Conservation (phyloP, 164 flowering plant species). For the Vitis riparia region DNA sequence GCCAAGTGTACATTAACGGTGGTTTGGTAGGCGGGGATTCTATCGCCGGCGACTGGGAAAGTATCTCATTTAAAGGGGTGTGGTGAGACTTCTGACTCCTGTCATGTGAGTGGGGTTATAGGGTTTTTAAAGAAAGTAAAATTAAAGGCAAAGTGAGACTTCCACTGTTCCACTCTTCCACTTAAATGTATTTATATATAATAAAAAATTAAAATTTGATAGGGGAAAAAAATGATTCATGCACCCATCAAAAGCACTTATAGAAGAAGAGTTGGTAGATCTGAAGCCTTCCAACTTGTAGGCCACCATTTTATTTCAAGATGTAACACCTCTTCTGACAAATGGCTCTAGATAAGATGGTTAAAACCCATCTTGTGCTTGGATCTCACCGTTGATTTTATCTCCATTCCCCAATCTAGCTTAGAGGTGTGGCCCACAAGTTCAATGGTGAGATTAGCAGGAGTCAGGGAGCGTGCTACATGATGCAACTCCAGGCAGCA, state of each 20-base stretch:
- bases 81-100: slow-evolving; percentile 48
- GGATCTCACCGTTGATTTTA: no score
- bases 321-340: background rate
- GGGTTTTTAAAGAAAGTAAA: slow-evolving; percentile 24
- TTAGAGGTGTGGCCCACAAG: background rate
- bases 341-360: background rate
- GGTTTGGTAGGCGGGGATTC: slow-evolving; percentile 14
- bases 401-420: no score
- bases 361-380: background rate
- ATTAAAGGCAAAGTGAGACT: slow-evolving; percentile 21
- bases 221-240: slow-evolving; percentile 8
- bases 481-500: background rate
- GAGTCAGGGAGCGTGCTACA: background rate
- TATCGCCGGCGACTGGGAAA: slow-evolving; percentile 17
- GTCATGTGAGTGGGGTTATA: slow-evolving; percentile 48
- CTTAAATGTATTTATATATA: slow-evolving; percentile 7
- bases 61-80: slow-evolving; percentile 31
- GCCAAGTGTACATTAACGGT: background rate
- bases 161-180: slow-evolving; percentile 7
- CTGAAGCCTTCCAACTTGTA: slow-evolving; percentile 20
- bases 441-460: background rate
- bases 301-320: slow-evolving; percentile 4
- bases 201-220: background rate
- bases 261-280: slow-evolving; percentile 28
- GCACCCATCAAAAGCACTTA: slow-evolving; percentile 27